These are phyloP conservation scores for Yarrowia sp. DNA, from an alignment of 805 yeast genomes.

Conservation along the genomic window DNA sequence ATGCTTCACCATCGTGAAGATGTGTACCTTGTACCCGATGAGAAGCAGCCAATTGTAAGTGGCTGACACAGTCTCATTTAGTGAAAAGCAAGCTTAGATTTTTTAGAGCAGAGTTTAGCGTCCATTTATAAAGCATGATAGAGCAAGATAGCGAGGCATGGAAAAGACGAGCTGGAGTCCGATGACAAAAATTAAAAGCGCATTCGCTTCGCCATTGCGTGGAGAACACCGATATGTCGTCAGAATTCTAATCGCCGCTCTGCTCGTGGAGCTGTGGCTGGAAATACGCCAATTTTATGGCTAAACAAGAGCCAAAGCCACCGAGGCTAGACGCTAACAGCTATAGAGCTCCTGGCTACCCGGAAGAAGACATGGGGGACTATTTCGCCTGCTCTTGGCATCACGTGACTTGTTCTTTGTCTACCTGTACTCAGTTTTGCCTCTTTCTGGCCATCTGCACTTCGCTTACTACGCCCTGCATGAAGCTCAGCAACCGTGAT, in stretches of 20 bases:
- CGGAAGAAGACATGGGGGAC: not conserved
- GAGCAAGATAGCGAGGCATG: conserved; percentile 3
- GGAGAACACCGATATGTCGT: not conserved
- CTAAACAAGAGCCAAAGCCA: not conserved
- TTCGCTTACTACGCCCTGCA: conserved; percentile 32
- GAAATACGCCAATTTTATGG: not conserved
- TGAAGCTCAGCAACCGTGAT: conserved; percentile 1
- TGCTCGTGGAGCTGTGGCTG: not conserved
- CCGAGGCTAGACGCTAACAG: not conserved
- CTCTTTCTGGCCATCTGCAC: conserved; percentile 18
- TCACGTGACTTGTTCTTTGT: conserved; percentile 20
- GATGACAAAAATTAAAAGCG: not conserved
- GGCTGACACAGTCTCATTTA: conserved; percentile 1
- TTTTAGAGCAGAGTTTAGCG: not conserved
- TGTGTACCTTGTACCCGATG: conserved; percentile 2
- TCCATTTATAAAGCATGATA: not conserved
- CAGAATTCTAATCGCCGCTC: not conserved
- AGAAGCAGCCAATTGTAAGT: conserved; percentile 11
- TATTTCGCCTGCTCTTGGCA: not conserved
- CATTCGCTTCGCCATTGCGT: not conserved
- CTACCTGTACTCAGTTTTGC: not conserved
- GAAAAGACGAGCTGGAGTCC: not conserved
- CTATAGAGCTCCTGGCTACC: not conserved
- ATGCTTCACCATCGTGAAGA: not conserved
- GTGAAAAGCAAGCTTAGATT: conserved; percentile 7